These are phyloP conservation scores for Rhizophora mangle DNA, from an alignment of 345 rosid genomes.

Conservation along the genomic window DNA sequence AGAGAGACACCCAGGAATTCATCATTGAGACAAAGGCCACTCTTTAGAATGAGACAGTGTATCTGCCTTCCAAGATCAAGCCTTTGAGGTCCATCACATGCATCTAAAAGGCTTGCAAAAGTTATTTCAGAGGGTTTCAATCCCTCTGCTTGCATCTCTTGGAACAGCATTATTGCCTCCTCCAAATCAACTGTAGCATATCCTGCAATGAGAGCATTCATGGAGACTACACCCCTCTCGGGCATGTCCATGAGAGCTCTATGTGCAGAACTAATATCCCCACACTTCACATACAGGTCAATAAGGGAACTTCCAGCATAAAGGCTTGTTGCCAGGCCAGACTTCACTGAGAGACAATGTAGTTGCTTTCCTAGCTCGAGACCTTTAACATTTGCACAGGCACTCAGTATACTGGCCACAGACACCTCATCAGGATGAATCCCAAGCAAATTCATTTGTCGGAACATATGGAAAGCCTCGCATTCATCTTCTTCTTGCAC, in stretches of 20 bases:
- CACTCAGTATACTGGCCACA: conserved; percentile 69
- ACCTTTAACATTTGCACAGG: conserved; percentile 66
- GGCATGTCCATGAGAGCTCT: conserved; percentile 55
- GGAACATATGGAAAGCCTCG: conserved; percentile 72
- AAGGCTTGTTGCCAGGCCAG: conserved; percentile 65
- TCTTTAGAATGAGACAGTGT: conserved; percentile 59
- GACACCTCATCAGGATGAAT: conserved; percentile 76
- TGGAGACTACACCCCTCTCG: conserved; percentile 56
- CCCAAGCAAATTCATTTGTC: conserved; percentile 47
- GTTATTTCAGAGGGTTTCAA: conserved; percentile 70
- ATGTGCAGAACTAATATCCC: conserved; percentile 43
- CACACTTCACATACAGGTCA: conserved; percentile 83
- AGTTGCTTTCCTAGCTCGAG: conserved; percentile 57
- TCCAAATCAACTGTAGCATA: conserved; percentile 52
- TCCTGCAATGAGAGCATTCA: conserved; percentile 86
- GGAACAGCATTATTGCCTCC: conserved; percentile 53
- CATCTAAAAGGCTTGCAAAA: conserved; percentile 75
- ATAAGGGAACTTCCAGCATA: conserved; percentile 85
- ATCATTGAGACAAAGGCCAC: conserved; percentile 51
- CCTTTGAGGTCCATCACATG: conserved; percentile 52
- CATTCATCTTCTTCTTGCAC: conserved; percentile 65
- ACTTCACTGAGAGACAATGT: conserved; percentile 66
- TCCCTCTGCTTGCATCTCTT: conserved; percentile 55
- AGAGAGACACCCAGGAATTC: conserved; percentile 75
- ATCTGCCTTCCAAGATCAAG: conserved; percentile 59